Conservation (phyloP, 495 filamentous ascomycete genomes). For the Neurospora sp. region DNA sequence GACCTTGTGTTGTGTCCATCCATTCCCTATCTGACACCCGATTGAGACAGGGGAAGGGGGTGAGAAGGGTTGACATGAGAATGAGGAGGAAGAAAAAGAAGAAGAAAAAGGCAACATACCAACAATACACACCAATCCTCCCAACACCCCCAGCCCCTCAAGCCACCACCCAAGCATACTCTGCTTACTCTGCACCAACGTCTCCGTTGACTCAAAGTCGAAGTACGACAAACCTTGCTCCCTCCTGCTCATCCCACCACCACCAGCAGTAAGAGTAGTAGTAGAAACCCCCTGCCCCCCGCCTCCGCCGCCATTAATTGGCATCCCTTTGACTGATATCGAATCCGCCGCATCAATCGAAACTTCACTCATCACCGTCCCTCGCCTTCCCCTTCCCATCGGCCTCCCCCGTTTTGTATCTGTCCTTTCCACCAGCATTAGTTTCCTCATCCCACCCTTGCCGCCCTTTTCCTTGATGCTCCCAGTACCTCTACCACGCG, state of each 20-base stretch:
- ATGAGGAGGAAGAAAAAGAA: not conserved
- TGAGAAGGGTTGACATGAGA: not conserved
- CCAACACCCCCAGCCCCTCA: not conserved
- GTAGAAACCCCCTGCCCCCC: too few relatives aligned
- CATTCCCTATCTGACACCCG: too few relatives aligned
- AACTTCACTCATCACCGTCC: not conserved
- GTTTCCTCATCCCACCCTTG: not conserved
- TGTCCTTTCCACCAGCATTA: not conserved
- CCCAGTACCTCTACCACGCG: not conserved
- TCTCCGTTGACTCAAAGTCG: not conserved
- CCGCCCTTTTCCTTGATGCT: not conserved
- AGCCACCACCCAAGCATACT: conserved; percentile 3
- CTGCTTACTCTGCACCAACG: conserved; percentile 6
- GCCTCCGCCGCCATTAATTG: not conserved
- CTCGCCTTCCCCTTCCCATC: not conserved
- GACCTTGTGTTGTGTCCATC: too few relatives aligned
- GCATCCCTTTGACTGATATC: not conserved
- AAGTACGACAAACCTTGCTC: not conserved
- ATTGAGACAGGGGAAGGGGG: not conserved
- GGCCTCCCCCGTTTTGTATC: not conserved
- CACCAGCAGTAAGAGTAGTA: not conserved
- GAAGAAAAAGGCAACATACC: not conserved
- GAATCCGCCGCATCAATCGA: not conserved
- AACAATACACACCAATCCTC: not conserved
- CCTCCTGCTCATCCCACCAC: not conserved